Evolutionary conservation across 2,329 filamentous ascomycete species (phyloP), one percentile per base, ranked within the genome.

Genomic region (Domatiomyces catenatus): DNA sequence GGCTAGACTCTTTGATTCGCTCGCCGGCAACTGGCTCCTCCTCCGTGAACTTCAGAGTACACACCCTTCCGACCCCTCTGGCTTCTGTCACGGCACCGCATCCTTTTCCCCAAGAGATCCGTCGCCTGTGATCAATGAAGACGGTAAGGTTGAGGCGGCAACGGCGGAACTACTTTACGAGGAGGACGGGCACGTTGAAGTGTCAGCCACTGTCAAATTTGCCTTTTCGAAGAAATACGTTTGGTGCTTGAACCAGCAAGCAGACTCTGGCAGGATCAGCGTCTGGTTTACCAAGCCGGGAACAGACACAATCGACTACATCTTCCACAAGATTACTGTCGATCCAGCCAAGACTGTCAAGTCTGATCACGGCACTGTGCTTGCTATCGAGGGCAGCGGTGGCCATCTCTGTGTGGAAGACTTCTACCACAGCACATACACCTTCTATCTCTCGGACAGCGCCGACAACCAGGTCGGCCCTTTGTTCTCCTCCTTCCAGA

Each of bases 371-470:
- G 32, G 32, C 12, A 12, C 32, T 39, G 32, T 39, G 32, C 19
- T 47, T 10, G 17, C 45, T 3, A 20, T 47, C 3, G 26, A 22
- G 17, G 69, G 69, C 3, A 59, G 60, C 17, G 69, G 69, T 2
- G 66, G 67, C 44, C 69, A 71, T 58, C 62, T 71, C 8, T 71
- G 69, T 56, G 64, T 71, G 49, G 68, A 70, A 44, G 69, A 71
- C 58, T 69, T 68, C 62, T 71, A 71, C 58, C 65, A 64, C 49
- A 71, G 67, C 4, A 65, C 64, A 2, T 71, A 71, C 59, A 61
- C 65, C 17, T 71, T 71, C 54, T 61, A 64, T 8, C 56, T 71
- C 20, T 51, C 2, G 1, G 60, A 59, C 6, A 60, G 60, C 0
- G 32, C 10, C 12, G 32, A 39, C 10, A 10, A 45, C 8, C 10